phyloP scores from a whole-genome alignment of 2,329 filamentous ascomycete species.

The Phoma sp. region DNA sequence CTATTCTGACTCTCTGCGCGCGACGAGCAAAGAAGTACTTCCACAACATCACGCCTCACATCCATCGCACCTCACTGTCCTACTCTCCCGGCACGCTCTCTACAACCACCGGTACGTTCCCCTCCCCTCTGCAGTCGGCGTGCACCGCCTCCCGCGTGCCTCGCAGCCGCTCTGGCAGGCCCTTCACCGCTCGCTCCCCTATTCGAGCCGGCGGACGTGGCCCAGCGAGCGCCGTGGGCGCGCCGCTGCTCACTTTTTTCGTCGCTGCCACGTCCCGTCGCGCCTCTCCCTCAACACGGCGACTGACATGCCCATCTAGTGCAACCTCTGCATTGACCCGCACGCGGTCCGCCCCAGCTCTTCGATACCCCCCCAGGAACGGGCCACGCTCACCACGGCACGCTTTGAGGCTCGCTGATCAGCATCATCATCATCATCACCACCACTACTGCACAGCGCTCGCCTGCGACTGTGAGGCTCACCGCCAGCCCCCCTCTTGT shows the following conservation, averaged over 20 bases:
- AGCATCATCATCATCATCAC: constrained; percentile 24
- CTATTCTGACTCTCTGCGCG: constrained; percentile 43
- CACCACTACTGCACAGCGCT: constrained; percentile 19
- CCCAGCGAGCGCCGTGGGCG: constrained; percentile 39
- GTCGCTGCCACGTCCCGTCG: constrained; percentile 19
- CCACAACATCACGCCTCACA: constrained; percentile 41
- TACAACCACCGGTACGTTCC: constrained; percentile 43
- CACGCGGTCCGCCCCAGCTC: constrained; percentile 44
- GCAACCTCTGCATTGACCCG: constrained; percentile 49
- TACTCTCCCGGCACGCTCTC: constrained; percentile 27
- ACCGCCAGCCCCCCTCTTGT: constrained; percentile 28
- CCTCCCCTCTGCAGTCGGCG: constrained; percentile 18
- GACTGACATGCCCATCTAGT: constrained; percentile 43
- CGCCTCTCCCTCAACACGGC: constrained; percentile 26
- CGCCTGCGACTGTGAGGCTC: constrained; percentile 33
- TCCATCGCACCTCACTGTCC: constrained; percentile 39
- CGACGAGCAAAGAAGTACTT: constrained; percentile 46
- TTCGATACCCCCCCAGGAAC: constrained; percentile 34
- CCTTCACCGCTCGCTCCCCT: constrained; percentile 44
- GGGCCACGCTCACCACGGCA: constrained; percentile 37
- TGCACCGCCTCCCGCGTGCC: constrained; percentile 28
- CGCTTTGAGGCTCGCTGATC: constrained; percentile 27
- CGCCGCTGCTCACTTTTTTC: constrained; percentile 23
- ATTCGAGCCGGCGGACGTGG: constrained; percentile 39
- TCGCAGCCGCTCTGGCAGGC: constrained; percentile 25